Evolutionary conservation across 2,329 filamentous ascomycete genomes (phyloP).

Genomic region (Neocucurbitaria cava): DNA sequence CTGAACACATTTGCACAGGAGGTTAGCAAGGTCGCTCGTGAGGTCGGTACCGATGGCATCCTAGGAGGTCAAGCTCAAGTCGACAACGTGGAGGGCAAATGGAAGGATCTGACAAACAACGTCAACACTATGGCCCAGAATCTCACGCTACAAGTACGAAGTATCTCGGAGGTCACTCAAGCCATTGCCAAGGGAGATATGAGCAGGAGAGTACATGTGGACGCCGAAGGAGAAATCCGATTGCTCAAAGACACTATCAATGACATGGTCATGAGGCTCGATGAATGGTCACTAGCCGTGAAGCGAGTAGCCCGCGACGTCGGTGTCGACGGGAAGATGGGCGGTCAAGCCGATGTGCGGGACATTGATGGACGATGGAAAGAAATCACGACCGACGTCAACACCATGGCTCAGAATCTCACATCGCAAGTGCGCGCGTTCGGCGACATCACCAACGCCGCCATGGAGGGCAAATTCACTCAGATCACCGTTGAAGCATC

Average conservation of each 20-base stretch:
- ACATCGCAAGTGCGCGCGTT: slow-evolving; percentile 98
- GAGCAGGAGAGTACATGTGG: slow-evolving; percentile 93
- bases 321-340: slow-evolving; percentile 98
- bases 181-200: slow-evolving; percentile 95
- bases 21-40: slow-evolving; percentile 70
- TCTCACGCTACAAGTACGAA: slow-evolving; percentile 74
- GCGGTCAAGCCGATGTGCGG: slow-evolving; percentile 92
- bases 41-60: slow-evolving; percentile 69
- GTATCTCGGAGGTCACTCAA: slow-evolving; percentile 92
- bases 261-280: slow-evolving; percentile 96
- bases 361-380: slow-evolving; percentile 96
- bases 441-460: slow-evolving; percentile 97
- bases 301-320: slow-evolving; percentile 96
- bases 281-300: slow-evolving; percentile 95
- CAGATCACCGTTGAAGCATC: slow-evolving; percentile 97
- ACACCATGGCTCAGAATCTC: slow-evolving; percentile 83
- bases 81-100: slow-evolving; percentile 70
- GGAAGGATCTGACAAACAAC: slow-evolving; percentile 71
- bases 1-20: slow-evolving; percentile 70
- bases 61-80: slow-evolving; percentile 70
- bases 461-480: slow-evolving; percentile 95
- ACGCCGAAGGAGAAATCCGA: slow-evolving; percentile 93
- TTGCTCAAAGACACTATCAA: slow-evolving; percentile 96
- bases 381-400: slow-evolving; percentile 96
- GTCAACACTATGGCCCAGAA: slow-evolving; percentile 73